phyloP scores from a whole-genome alignment of 2,329 filamentous ascomycete species.

The Colletotrichum kahawae region DNA sequence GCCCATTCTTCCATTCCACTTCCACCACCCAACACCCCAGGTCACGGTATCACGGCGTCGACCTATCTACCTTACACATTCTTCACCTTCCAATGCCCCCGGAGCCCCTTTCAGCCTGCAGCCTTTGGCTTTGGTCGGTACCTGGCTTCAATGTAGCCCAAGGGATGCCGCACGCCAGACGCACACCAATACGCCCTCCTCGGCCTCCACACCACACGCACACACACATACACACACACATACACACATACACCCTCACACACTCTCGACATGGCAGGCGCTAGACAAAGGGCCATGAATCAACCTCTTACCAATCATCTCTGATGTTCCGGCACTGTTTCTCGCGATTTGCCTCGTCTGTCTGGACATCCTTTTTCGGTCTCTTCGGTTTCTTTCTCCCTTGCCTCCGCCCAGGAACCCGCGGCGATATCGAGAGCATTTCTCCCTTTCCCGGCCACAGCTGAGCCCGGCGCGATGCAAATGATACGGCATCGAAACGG shows the following conservation, averaged over 20 bases:
- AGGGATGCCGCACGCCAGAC: not conserved
- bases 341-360: not conserved
- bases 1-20: not conserved
- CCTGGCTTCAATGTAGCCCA: not conserved
- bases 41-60: not conserved
- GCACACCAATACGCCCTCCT: not conserved
- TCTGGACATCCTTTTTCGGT: not conserved
- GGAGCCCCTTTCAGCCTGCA: not conserved
- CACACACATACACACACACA: not conserved
- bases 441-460: not conserved
- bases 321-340: not conserved
- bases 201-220: not conserved
- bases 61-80: not conserved
- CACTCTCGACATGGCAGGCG: not conserved
- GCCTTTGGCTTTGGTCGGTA: not conserved
- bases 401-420: not conserved
- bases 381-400: not conserved
- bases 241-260: not conserved
- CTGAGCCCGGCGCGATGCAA: not conserved
- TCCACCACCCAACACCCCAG: not conserved
- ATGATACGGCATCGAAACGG: not conserved
- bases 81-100: not conserved
- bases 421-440: not conserved
- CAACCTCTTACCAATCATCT: not conserved
- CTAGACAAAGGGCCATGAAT: not conserved